Base-by-base conservation (phyloP, 805 yeast genomes). In the Candida takata region DNA sequence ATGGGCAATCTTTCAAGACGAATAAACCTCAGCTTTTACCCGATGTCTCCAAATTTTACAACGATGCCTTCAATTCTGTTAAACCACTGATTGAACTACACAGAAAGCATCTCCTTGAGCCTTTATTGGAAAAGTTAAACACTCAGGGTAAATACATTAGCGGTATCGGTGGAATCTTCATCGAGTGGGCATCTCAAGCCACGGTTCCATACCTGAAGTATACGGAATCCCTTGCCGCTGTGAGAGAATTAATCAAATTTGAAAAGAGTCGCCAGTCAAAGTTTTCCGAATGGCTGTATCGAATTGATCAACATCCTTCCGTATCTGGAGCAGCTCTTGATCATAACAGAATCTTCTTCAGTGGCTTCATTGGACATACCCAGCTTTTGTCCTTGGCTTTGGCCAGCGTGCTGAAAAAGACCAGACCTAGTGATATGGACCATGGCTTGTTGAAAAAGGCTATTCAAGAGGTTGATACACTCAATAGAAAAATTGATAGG, bases 91-190 rank as follows among this genome's bases (percentile, higher is more conserved):
- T 80, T 13, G 62, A 65, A 10, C 56, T 74, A 3, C 87, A 84
- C 47, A 64, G 69, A 33, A 66, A 64, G 29, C 60, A 60, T 19
- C 57, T 85, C 3, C 61, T 79, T 33, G 70, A 69, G 11, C 85
- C 84, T 0, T 60, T 85, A 20, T 60, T 78, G 23, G 60, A 62
- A 38, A 70, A 80, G 29, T 62, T 84, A 29, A 61, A 70, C 17
- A 60, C 72, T 4, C 79, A 78, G 38, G 88, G 90, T 0, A 81
- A 79, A 34, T 79, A 75, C 39, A 71, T 85, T 11, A 69, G 67
- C 24, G 74, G 75, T 8, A 67, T 84, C 12, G 83, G 82, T 4
- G 76, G 74, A 31, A 65, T 83, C 9, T 74, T 82, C 43, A 55
- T 67, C 21, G 68, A 69, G 14, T 85, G 95, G 95, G 65, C 79